phyloP scores from a whole-genome alignment of 352 stramenopile genomes.

The Phytophthora melonis region DNA sequence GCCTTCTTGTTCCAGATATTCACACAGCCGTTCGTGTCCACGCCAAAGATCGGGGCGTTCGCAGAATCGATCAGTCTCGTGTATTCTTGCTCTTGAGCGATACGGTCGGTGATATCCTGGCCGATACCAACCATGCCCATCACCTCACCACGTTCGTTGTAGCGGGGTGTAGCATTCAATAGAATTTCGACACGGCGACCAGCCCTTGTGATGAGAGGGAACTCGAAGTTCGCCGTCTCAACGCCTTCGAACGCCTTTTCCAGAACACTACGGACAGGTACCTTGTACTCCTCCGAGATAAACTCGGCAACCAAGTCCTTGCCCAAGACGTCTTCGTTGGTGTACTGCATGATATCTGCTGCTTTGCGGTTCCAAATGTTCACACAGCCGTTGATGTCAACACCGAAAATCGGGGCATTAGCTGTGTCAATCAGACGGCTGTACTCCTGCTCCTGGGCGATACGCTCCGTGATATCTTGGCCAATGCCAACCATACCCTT shows the following conservation, averaged over 20 bases:
- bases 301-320: conserved; percentile 51
- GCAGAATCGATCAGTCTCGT: conserved; percentile 64
- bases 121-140: conserved; percentile 70
- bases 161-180: conserved; percentile 53
- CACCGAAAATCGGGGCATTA: conserved; percentile 71
- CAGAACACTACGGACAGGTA: conserved; percentile 31
- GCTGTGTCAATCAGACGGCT: conserved; percentile 39
- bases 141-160: conserved; percentile 55
- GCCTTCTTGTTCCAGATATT: conserved; percentile 67
- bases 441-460: conserved; percentile 19
- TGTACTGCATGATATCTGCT: conserved; percentile 68
- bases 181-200: conserved; percentile 46
- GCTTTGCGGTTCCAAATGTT: conserved; percentile 78
- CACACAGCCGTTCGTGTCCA: conserved; percentile 72
- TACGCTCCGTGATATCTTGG: conserved; percentile 16
- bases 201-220: conserved; percentile 32
- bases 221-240: conserved; percentile 12
- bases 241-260: conserved; percentile 5
- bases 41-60: conserved; percentile 73
- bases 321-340: conserved; percentile 50
- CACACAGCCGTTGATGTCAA: conserved; percentile 22
- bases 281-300: conserved; percentile 36
- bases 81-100: conserved; percentile 88
- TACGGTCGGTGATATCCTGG: conserved; percentile 77
- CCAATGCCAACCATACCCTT: conserved; percentile 14